Evolutionary conservation across 2,329 filamentous ascomycete species (phyloP).

Genomic region (Ophiostoma ips): DNA sequence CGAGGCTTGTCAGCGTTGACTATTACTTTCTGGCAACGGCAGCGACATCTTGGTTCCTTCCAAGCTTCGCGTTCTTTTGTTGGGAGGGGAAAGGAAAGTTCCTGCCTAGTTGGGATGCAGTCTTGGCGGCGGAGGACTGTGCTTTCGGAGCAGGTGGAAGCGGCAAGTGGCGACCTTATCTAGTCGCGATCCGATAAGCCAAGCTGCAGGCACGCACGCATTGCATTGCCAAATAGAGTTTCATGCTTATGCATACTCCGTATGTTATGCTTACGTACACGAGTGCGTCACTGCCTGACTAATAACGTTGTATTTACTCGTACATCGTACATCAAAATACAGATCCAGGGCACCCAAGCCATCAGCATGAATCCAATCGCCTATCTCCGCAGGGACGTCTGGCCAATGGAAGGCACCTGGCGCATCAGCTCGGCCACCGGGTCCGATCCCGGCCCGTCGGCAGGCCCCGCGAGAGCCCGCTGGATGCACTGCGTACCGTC

Average conservation of each 20-base stretch:
- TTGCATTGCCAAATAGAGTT: too few relatives aligned
- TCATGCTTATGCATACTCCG: too few relatives aligned
- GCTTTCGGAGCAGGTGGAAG: neutral
- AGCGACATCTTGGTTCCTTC: neutral
- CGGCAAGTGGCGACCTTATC: neutral
- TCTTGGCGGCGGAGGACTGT: too few relatives aligned
- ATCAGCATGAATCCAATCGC: too few relatives aligned
- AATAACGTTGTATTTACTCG: too few relatives aligned
- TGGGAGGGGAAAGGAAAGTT: neutral
- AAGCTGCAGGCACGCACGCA: too few relatives aligned
- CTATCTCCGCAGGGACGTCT: neutral
- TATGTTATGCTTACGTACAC: too few relatives aligned
- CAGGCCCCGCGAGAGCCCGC: slow-evolving; percentile 19
- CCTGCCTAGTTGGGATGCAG: neutral
- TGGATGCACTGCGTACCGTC: slow-evolving; percentile 40
- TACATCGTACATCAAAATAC: too few relatives aligned
- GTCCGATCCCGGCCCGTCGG: neutral
- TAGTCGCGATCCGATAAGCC: too few relatives aligned
- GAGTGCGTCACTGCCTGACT: too few relatives aligned
- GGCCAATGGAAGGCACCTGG: neutral
- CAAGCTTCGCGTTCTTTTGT: neutral
- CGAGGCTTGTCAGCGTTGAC: neutral
- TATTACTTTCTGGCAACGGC: too few relatives aligned
- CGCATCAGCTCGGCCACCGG: slow-evolving; percentile 12
- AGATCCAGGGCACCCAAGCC: too few relatives aligned